Conservation (phyloP, 441 rosid genomes). For the Croton setiger region DNA sequence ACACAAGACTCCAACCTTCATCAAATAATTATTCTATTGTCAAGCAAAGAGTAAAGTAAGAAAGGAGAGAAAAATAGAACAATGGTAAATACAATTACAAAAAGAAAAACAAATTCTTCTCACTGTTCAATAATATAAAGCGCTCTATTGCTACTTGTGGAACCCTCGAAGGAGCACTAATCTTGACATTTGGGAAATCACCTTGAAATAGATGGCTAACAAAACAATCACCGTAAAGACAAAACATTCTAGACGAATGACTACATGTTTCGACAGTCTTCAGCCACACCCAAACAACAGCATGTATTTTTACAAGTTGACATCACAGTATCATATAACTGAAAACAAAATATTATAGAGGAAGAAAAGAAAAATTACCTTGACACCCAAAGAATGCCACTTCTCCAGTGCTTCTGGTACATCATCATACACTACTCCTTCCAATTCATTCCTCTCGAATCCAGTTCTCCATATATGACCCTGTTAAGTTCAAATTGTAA, state of each 20-base stretch:
- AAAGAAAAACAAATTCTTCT: neutral
- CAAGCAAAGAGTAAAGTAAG: too few relatives aligned
- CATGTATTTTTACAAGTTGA: neutral
- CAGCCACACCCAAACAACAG: neutral
- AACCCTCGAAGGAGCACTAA: neutral
- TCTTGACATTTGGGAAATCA: neutral
- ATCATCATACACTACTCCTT: constrained; percentile 78
- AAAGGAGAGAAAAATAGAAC: neutral
- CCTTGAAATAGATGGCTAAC: neutral
- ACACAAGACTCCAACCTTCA: neutral
- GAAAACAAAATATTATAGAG: neutral
- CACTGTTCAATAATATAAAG: neutral
- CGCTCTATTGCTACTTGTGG: neutral
- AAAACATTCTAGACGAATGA: neutral
- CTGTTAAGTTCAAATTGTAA: constrained; percentile 33
- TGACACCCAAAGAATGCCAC: constrained; percentile 81
- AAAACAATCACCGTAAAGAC: neutral
- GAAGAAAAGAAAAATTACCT: constrained; percentile 37
- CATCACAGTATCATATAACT: neutral
- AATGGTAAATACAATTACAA: neutral
- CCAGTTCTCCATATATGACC: constrained; percentile 98
- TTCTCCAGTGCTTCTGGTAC: constrained; percentile 79
- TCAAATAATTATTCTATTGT: neutral
- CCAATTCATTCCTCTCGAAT: constrained; percentile 58
- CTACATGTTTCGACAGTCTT: neutral